Evolutionary conservation across 371 early-diverging fungal genomes (phyloP), one percentile per base, ranked within the genome.

Genomic region (Choanephora cucurbitarum): DNA sequence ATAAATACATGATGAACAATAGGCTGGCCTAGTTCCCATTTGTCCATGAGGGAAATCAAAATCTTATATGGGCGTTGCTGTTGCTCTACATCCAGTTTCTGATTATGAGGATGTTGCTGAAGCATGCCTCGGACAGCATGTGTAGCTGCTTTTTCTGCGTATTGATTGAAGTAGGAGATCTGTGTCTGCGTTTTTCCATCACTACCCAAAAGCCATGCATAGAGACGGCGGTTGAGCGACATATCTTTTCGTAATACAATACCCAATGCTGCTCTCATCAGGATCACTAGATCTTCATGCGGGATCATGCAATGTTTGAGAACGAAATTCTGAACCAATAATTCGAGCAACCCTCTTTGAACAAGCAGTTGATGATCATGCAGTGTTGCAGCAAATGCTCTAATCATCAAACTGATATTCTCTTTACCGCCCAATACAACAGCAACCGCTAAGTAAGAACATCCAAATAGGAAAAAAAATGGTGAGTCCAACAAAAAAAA

Each of bases 201-300:
- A 23, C 50, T 68, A 33, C 78, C 94, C 23, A 93, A 69, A 3
- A 96, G 67, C 96, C 96, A 96, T 5, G 94, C 82, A 69, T 94
- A 95, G 23, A 96, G 73, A 34, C 97, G 75, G 44, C 96, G 73
- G 57, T 94, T 97, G 21, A 97, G 81, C 2, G 96, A 94, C 94
- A 97, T 96, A 64, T 97, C 97, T 64, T 90, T 91, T 33, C 91
- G 79, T 50, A 95, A 62, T 13, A 95, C 93, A 22, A 94, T 93
- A 1, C 82, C 77, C 1, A 92, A 70, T 0, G 93, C 93, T 2
- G 88, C 72, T 39, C 72, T 71, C 62, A 91, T 79, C 32, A 96
- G 67, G 21, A 86, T 60, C 5, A 79, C 75, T 7, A 87, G 52
- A 59, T 91, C 90, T n/a, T 76, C 75, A 47, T 81, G 72, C 4